Base-by-base conservation (phyloP, 352 stramenopile species). In the Thraustotheca clavata region DNA sequence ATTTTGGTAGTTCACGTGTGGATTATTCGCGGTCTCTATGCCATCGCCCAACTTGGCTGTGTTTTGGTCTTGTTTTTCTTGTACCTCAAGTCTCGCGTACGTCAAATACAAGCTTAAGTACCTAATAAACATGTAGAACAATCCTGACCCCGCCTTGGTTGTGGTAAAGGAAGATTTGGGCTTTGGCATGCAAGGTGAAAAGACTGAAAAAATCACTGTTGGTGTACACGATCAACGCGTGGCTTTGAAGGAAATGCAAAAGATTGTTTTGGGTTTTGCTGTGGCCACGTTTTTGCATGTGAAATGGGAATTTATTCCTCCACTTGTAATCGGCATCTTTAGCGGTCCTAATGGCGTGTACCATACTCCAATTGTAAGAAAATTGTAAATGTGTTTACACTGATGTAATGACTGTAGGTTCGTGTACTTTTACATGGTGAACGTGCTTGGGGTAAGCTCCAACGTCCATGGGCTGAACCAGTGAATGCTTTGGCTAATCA, bases 291-390 rank as follows among this genome's bases (percentile, higher is more conserved):
- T 93, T 43, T 67, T 91, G 39, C 81, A 91, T 74, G 85, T 75
- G 69, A 82, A 88, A 62, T 93, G 76, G 77, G 50, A 78, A 49
- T 91, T 90, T 69, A 89, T 88, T 70, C 83, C 83, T 20, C 83
- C 83, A 36, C 74, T 93, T 12, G 67, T 93, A 62, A 89, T 93
- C 68, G 81, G 89, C 73, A 74, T 76, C 32, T 74, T 91, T 57
- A 89, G 79, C 66, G 81, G 89, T 76, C 83, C 83, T 16, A 85
- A 86, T 47, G 88, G 88, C 69, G 49, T 93, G 43, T 73, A 77
- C 40, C 77, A 89, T 59, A 70, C 76, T 31, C 73, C 75, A n/a
- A 62, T 93, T 24, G 79, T 82, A 62, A 20, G 22, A 18, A 14
- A 41, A 14, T 16, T 60, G 31, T 20, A 12, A 12, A 35, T 20